Conservation (phyloP, 2,329 filamentous ascomycete genomes). For the Polytolypa hystricis region DNA sequence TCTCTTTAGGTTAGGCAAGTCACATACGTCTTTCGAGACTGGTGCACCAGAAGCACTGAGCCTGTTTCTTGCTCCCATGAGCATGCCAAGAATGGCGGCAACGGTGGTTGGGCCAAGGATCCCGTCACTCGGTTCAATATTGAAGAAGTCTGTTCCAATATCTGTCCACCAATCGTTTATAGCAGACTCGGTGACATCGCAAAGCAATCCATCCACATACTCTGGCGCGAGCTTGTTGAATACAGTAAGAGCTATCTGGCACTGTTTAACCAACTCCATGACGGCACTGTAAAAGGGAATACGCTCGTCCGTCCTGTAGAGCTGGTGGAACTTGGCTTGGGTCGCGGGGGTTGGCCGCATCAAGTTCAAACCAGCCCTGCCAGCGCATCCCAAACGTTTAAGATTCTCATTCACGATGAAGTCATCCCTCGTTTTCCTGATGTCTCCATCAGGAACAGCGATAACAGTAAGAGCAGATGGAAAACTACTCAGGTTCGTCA, state of each 20-base stretch:
- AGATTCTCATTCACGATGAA: slow-evolving; percentile 94
- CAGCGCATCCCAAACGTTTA: slow-evolving; percentile 85
- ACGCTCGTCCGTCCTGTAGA: slow-evolving; percentile 78
- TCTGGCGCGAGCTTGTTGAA: slow-evolving; percentile 81
- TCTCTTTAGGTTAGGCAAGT: slow-evolving; percentile 68
- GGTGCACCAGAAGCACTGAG: slow-evolving; percentile 75
- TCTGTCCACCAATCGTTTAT: slow-evolving; percentile 95
- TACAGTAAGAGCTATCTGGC: slow-evolving; percentile 75
- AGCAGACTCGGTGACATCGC: slow-evolving; percentile 82
- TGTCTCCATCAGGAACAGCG: slow-evolving; percentile 73
- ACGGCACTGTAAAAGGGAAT: slow-evolving; percentile 69
- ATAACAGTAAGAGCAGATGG: slow-evolving; percentile 91
- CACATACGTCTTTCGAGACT: slow-evolving; percentile 83
- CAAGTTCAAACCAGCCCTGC: slow-evolving; percentile 73
- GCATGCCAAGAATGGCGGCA: slow-evolving; percentile 70
- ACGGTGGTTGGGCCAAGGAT: slow-evolving; percentile 88
- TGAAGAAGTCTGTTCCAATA: slow-evolving; percentile 83
- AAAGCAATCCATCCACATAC: slow-evolving; percentile 84
- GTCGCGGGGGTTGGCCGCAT: slow-evolving; percentile 68
- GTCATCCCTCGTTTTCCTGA: slow-evolving; percentile 64
- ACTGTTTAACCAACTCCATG: slow-evolving; percentile 79
- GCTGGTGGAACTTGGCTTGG: slow-evolving; percentile 79
- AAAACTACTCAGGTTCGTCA: slow-evolving; percentile 86
- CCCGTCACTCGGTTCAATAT: slow-evolving; percentile 83
- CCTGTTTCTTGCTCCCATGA: slow-evolving; percentile 83